Conservation (phyloP, 768 basidiomycete species). For the Macrolepiota albuminosa region DNA sequence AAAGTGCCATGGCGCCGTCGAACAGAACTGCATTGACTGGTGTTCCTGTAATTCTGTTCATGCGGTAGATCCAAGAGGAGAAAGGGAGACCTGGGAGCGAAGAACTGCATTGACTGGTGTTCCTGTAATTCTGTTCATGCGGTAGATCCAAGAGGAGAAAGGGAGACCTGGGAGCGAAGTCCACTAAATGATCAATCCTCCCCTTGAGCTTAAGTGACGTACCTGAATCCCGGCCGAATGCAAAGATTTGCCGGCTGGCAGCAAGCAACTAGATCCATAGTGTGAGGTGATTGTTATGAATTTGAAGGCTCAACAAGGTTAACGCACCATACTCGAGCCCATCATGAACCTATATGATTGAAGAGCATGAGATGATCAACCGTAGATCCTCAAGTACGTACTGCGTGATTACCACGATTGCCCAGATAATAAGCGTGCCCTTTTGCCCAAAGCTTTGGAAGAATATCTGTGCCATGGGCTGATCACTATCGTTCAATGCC, state of each 20-base stretch:
- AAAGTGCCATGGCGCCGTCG: conserved; percentile 38
- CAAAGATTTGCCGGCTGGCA: conserved; percentile 59
- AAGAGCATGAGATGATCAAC: neutral
- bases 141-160: conserved; percentile 56
- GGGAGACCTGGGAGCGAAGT: conserved; percentile 41
- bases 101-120: conserved; percentile 58
- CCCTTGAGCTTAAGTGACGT: neutral
- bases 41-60: conserved; percentile 48
- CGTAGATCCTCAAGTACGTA: conserved; percentile 12
- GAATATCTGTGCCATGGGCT: conserved; percentile 63
- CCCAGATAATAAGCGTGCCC: conserved; percentile 33
- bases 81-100: conserved; percentile 66
- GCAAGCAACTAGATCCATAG: conserved; percentile 15
- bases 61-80: conserved; percentile 53
- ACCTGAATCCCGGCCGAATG: conserved; percentile 64
- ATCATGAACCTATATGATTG: conserved; percentile 40
- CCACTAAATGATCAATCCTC: too few relatives aligned
- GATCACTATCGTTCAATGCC: conserved; percentile 37
- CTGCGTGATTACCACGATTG: conserved; percentile 35
- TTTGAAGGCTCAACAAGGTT: neutral
- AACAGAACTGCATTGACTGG: conserved; percentile 57
- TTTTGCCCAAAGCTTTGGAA: conserved; percentile 38
- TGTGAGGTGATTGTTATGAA: neutral
- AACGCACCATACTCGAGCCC: conserved; percentile 48
- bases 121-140: conserved; percentile 45